Conservation (phyloP, 805 yeast genomes). For the Yarrowia porcina region DNA sequence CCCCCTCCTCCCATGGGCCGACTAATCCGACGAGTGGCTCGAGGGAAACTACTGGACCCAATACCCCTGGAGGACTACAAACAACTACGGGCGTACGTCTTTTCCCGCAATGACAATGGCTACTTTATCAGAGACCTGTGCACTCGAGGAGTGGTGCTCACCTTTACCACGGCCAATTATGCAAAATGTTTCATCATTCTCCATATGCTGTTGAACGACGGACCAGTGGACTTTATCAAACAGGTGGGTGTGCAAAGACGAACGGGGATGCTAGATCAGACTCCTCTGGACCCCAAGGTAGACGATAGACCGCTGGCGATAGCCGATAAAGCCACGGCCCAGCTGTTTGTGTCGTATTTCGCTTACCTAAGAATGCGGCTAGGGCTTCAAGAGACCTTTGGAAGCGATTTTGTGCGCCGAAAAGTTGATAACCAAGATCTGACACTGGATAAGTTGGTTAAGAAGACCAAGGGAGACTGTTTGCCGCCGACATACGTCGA, state of each 20-base stretch:
- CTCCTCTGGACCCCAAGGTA: not conserved
- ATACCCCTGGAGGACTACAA: not conserved
- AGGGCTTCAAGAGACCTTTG: not conserved
- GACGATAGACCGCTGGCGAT: not conserved
- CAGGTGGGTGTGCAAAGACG: not conserved
- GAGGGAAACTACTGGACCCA: constrained; percentile 10
- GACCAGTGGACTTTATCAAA: not conserved
- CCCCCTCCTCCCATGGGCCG: too few species aligned
- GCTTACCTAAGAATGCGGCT: not conserved
- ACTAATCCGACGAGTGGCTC: not conserved
- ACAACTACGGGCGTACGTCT: not conserved
- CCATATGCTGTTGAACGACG: constrained; percentile 13
- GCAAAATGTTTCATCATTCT: not conserved
- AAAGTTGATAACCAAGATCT: not conserved
- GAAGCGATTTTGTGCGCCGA: not conserved
- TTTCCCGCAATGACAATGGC: not conserved
- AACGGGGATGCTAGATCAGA: not conserved
- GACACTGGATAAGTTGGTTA: not conserved
- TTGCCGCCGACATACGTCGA: not conserved
- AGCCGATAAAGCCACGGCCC: not conserved
- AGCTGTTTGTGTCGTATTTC: not conserved
- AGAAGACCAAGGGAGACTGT: too few species aligned
- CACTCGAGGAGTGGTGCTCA: not conserved
- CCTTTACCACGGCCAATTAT: constrained; percentile 1
- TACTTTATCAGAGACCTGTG: not conserved